phyloP scores from a whole-genome alignment of 305 asterid species.

The Fraxinus paxiana region DNA sequence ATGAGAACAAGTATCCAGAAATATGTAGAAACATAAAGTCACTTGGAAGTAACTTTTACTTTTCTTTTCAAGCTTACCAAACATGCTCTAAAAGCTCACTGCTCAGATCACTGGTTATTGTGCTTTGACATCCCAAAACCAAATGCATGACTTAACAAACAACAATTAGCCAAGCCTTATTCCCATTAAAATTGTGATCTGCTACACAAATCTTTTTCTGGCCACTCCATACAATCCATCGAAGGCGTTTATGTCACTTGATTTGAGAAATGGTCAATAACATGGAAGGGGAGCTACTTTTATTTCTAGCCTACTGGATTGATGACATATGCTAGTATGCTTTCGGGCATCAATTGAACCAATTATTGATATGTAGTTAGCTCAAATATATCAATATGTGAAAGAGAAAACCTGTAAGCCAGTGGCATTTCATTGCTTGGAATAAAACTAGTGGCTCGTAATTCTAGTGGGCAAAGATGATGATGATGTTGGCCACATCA shows the following conservation, averaged over 20 bases:
- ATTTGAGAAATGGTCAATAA: neutral
- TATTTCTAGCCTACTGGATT: neutral
- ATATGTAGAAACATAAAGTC: neutral
- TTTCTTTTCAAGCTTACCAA: neutral
- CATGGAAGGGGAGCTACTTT: neutral
- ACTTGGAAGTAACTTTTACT: neutral
- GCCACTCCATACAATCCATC: neutral
- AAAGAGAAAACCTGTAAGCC: neutral
- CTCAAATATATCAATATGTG: neutral
- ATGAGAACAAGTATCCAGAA: neutral
- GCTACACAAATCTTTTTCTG: neutral
- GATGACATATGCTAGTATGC: neutral
- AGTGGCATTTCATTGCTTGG: neutral
- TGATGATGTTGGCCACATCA: conserved; percentile 2
- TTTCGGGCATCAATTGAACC: neutral
- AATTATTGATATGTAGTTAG: neutral
- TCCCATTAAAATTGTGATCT: neutral
- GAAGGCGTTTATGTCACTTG: neutral
- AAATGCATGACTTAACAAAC: neutral
- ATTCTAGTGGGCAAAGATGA: neutral
- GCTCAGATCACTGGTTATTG: neutral
- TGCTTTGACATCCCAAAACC: conserved; percentile 1
- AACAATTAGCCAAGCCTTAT: neutral
- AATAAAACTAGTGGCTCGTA: neutral
- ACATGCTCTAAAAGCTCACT: neutral